Conservation (phyloP, 129 eudicot genomes). For the Daucus carota region DNA sequence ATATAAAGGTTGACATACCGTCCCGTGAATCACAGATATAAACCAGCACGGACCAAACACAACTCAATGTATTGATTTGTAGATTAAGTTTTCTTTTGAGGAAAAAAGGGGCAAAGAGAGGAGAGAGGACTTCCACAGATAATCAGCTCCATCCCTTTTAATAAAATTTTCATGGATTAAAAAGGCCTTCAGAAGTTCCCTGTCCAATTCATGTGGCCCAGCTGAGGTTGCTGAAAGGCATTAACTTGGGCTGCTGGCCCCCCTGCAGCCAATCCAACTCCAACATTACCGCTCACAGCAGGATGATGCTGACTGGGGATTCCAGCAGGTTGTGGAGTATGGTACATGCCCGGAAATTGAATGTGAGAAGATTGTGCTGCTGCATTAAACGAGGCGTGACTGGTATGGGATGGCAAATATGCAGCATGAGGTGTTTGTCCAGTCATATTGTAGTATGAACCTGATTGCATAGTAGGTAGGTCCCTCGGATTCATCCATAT, state of each 20-base stretch:
- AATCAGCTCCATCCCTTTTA: slow-evolving; percentile 31
- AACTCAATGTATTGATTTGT: slow-evolving; percentile 25
- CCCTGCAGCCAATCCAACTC: slow-evolving; percentile 58
- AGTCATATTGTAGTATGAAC: slow-evolving; percentile 78
- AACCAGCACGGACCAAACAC: not conserved
- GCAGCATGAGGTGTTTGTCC: slow-evolving; percentile 77
- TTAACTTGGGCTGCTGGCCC: slow-evolving; percentile 77
- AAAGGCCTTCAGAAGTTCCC: slow-evolving; percentile 49
- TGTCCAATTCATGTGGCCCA: slow-evolving; percentile 81
- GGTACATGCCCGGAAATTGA: slow-evolving; percentile 83
- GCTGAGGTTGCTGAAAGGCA: slow-evolving; percentile 78
- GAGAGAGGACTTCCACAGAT: slow-evolving; percentile 37
- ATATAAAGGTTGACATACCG: not conserved
- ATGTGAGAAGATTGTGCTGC: slow-evolving; percentile 77
- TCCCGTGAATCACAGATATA: not conserved
- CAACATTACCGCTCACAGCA: slow-evolving; percentile 53
- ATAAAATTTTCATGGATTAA: slow-evolving; percentile 13
- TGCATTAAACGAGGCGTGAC: slow-evolving; percentile 71
- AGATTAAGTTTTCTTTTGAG: slow-evolving; percentile 30
- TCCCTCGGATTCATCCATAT: slow-evolving; percentile 91
- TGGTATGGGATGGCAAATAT: slow-evolving; percentile 69
- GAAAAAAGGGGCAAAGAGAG: slow-evolving; percentile 18
- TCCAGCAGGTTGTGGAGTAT: slow-evolving; percentile 56
- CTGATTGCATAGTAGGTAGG: slow-evolving; percentile 59
- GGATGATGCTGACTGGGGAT: slow-evolving; percentile 66